These are phyloP conservation scores for Penicillium polonicum DNA, from an alignment of 2,329 filamentous ascomycete genomes.

Conservation along the genomic window DNA sequence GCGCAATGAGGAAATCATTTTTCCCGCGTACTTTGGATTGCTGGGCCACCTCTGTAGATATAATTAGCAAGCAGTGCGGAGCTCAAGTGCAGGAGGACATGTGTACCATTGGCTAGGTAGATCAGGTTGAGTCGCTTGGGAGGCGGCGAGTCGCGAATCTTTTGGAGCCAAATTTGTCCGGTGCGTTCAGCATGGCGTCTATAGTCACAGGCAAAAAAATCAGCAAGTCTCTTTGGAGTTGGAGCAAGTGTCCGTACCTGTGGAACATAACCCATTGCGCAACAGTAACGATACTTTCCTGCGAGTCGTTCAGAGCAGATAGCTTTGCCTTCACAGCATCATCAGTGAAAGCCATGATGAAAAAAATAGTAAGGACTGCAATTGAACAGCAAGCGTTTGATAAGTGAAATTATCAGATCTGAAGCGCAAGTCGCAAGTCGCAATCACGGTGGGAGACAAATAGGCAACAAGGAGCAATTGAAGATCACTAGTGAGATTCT, in stretches of 20 bases:
- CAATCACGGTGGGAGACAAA: neutral
- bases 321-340: conserved; percentile 94
- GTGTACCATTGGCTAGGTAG: conserved; percentile 88
- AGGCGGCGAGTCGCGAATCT: conserved; percentile 81
- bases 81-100: neutral
- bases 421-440: neutral
- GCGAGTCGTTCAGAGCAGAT: conserved; percentile 91
- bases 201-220: conserved; percentile 7
- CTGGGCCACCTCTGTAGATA: conserved; percentile 77
- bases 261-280: conserved; percentile 99
- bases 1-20: conserved; percentile 87
- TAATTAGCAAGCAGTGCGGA: conserved; percentile 22
- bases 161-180: conserved; percentile 85
- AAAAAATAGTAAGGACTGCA: neutral
- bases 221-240: conserved; percentile 20
- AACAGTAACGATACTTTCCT: conserved; percentile 93
- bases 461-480: neutral
- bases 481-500: neutral
- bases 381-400: neutral
- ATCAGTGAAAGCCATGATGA: conserved; percentile 85
- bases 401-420: neutral
- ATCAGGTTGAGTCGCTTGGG: conserved; percentile 85
- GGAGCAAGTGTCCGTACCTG: conserved; percentile 57
- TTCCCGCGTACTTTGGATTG: conserved; percentile 92
- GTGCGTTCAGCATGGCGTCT: conserved; percentile 92